phyloP scores from a whole-genome alignment of 192 early-diverging fungal species.

The Radiomyces spectabilis region DNA sequence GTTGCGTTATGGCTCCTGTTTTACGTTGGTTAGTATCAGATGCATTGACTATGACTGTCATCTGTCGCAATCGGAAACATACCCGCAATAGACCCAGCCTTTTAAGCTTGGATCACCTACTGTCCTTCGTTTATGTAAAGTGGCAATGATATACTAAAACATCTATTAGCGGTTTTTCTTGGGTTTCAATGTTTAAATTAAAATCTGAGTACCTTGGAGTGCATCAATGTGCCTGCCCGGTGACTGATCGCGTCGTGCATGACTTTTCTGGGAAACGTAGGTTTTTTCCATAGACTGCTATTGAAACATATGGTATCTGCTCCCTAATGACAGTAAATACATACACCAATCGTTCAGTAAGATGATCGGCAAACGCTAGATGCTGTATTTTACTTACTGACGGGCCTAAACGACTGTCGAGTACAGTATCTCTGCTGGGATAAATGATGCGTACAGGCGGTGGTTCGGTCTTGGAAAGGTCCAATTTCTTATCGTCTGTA shows the following conservation, averaged over 20 bases:
- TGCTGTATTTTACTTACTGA: constrained; percentile 12
- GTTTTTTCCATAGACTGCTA: constrained; percentile 16
- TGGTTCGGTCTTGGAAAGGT: not conserved
- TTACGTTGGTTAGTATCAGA: too few species aligned
- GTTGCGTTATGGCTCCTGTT: constrained; percentile 28
- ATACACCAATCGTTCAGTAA: too few species aligned
- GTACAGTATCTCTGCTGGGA: constrained; percentile 32
- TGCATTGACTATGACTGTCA: not conserved
- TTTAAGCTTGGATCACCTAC: not conserved
- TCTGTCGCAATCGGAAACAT: not conserved
- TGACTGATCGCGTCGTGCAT: constrained; percentile 25
- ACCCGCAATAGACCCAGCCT: constrained; percentile 30
- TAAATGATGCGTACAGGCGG: constrained; percentile 35
- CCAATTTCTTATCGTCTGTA: constrained; percentile 1
- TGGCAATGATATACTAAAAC: constrained; percentile 26
- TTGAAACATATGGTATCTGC: constrained; percentile 29
- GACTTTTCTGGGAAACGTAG: constrained; percentile 22
- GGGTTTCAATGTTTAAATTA: not conserved
- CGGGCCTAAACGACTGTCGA: constrained; percentile 18
- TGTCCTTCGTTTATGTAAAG: not conserved
- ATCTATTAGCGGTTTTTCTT: not conserved
- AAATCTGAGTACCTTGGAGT: constrained; percentile 25
- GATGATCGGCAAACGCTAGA: too few species aligned
- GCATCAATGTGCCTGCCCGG: constrained; percentile 26
- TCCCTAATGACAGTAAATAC: constrained; percentile 6